Percentiles rank a stretch among this genome's conserved stretches.
These are phyloP conservation scores for Lipomyces anomalus DNA, from an alignment of 805 yeast genomes.

Conservation along the genomic window DNA sequence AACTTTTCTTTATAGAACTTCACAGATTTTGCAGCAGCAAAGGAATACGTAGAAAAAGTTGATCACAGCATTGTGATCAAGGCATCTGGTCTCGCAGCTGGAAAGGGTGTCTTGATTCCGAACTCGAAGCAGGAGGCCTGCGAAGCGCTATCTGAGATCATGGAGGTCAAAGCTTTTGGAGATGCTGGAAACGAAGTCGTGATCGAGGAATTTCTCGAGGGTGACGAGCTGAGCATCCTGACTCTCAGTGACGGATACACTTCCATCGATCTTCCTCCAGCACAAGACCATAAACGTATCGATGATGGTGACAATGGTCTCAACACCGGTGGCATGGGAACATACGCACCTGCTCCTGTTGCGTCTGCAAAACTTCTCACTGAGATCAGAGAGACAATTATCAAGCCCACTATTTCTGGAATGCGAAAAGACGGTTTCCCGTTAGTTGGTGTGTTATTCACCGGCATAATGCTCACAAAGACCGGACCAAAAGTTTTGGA, in stretches of 20 bases:
- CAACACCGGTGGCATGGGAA: constrained; percentile 99
- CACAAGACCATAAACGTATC: constrained; percentile 95
- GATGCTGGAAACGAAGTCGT: constrained; percentile 92
- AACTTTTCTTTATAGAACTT: constrained; percentile 45
- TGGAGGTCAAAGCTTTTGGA: constrained; percentile 87
- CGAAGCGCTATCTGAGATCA: constrained; percentile 75
- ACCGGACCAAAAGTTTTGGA: constrained; percentile 91
- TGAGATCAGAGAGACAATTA: constrained; percentile 65
- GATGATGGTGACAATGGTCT: constrained; percentile 91
- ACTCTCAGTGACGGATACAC: constrained; percentile 93
- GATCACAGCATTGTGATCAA: constrained; percentile 81
- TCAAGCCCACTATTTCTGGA: constrained; percentile 90
- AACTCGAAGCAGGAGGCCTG: constrained; percentile 75
- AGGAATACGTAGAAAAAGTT: constrained; percentile 55
- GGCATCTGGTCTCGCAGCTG: constrained; percentile 98
- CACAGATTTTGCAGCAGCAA: constrained; percentile 69
- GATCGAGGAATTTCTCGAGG: constrained; percentile 91
- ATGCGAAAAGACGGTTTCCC: constrained; percentile 95
- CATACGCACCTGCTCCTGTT: constrained; percentile 96
- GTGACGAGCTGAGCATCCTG: constrained; percentile 91
- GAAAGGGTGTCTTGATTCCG: constrained; percentile 96
- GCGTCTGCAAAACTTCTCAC: constrained; percentile 71
- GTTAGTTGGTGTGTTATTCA: constrained; percentile 90
- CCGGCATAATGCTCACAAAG: constrained; percentile 88
- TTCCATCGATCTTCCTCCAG: constrained; percentile 84